phyloP scores from a whole-genome alignment of 257 asterid genomes.

The Jacaranda mimosifolia region DNA sequence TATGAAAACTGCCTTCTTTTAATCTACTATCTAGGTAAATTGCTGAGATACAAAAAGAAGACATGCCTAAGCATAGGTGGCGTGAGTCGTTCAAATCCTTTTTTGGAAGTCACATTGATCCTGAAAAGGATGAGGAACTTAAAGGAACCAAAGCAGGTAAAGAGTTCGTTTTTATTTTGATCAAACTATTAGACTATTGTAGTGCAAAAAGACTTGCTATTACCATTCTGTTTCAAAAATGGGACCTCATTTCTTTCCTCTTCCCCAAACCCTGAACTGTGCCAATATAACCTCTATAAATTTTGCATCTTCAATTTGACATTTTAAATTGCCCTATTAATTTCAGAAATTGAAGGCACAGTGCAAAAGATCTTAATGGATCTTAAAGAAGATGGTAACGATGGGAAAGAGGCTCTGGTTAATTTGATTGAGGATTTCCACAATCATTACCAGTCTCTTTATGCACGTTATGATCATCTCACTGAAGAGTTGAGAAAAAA shows the following conservation, averaged over 20 bases:
- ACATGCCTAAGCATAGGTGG: slow-evolving; percentile 73
- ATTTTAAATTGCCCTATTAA: slow-evolving; percentile 11
- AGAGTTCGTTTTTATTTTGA: slow-evolving; percentile 23
- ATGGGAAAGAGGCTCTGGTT: slow-evolving; percentile 62
- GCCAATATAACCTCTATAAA: neutral
- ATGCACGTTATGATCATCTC: slow-evolving; percentile 76
- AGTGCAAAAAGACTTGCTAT: slow-evolving; percentile 6
- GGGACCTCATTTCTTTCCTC: neutral
- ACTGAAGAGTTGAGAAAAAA: slow-evolving; percentile 71
- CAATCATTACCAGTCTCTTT: slow-evolving; percentile 74
- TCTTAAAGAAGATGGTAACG: slow-evolving; percentile 62
- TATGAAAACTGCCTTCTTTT: slow-evolving; percentile 38
- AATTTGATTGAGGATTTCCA: slow-evolving; percentile 68
- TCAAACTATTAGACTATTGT: slow-evolving; percentile 3
- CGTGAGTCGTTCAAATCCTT: slow-evolving; percentile 56
- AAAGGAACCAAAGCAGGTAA: slow-evolving; percentile 77
- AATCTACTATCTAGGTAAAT: slow-evolving; percentile 31
- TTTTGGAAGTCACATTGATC: slow-evolving; percentile 60
- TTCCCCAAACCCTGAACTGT: neutral
- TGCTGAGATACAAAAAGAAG: slow-evolving; percentile 40
- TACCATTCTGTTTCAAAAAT: slow-evolving; percentile 6
- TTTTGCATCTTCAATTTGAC: slow-evolving; percentile 9
- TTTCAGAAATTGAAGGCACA: slow-evolving; percentile 80
- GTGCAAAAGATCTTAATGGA: slow-evolving; percentile 69
- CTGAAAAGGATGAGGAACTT: slow-evolving; percentile 77